phyloP scores from a whole-genome alignment of 371 early-diverging fungal genomes.

The Phascolomyces articulosus region DNA sequence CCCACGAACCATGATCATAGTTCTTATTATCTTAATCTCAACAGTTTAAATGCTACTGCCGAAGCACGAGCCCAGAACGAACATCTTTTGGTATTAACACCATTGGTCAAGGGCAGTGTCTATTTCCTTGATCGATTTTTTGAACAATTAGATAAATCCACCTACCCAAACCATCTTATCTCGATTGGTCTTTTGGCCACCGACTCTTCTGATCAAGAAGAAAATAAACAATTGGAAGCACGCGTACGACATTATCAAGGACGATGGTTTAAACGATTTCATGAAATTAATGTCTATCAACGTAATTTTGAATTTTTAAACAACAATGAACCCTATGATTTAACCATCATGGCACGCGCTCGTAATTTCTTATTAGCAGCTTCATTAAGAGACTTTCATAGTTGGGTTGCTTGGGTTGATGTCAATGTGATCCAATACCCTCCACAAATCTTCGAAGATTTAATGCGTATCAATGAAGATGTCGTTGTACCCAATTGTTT shows the following conservation, averaged over 20 bases:
- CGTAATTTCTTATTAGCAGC: slow-evolving; percentile 55
- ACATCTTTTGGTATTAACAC: slow-evolving; percentile 39
- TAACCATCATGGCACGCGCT: slow-evolving; percentile 55
- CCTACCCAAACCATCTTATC: slow-evolving; percentile 45
- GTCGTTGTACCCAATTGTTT: slow-evolving; percentile 64
- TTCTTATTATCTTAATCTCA: slow-evolving; percentile 21
- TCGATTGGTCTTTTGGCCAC: slow-evolving; percentile 49
- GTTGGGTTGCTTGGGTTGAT: slow-evolving; percentile 64
- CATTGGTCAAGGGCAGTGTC: slow-evolving; percentile 21
- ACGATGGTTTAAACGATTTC: slow-evolving; percentile 35
- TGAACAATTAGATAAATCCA: slow-evolving; percentile 38
- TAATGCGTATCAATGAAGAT: slow-evolving; percentile 52
- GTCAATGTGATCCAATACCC: slow-evolving; percentile 54
- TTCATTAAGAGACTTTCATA: slow-evolving; percentile 44
- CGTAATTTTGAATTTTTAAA: slow-evolving; percentile 33
- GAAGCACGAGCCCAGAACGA: slow-evolving; percentile 12
- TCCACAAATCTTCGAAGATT: slow-evolving; percentile 49
- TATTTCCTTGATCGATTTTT: slow-evolving; percentile 45
- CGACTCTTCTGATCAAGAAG: background rate
- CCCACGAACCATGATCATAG: background rate
- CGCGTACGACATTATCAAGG: slow-evolving; percentile 1
- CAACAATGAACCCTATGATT: slow-evolving; percentile 27
- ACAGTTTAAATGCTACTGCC: slow-evolving; percentile 20
- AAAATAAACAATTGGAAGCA: slow-evolving; percentile 31
- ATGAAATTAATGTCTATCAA: slow-evolving; percentile 40